Conservation (phyloP, 305 asterid species). For the Euphrasia arctica region DNA sequence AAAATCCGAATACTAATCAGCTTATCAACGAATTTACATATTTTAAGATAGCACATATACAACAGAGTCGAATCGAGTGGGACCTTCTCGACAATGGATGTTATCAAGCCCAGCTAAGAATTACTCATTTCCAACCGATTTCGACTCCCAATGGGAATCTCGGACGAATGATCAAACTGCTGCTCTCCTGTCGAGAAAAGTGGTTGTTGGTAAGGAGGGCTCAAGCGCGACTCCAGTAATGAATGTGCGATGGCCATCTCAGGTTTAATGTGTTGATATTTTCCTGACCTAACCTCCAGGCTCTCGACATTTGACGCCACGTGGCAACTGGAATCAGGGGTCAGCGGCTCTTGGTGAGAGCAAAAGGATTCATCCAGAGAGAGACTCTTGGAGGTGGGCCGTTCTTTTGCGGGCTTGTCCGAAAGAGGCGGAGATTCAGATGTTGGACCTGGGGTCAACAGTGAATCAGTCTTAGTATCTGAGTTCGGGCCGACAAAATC, state of each 20-base stretch:
- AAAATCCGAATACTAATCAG: constrained; percentile 27
- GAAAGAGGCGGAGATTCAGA: constrained; percentile 61
- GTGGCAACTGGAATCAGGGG: constrained; percentile 73
- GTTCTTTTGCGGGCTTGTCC: constrained; percentile 53
- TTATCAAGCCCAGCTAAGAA: constrained; percentile 8
- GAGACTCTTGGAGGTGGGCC: constrained; percentile 44
- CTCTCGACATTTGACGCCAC: constrained; percentile 39
- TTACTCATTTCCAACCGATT: constrained; percentile 36
- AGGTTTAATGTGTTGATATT: constrained; percentile 47
- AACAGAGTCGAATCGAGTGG: no score
- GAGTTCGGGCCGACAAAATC: constrained; percentile 46
- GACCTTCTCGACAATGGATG: no score
- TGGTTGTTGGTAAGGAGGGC: constrained; percentile 43
- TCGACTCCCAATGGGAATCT: constrained; percentile 29
- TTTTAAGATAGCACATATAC: no score
- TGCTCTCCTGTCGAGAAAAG: constrained; percentile 40
- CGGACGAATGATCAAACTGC: constrained; percentile 36
- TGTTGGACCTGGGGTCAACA: constrained; percentile 69
- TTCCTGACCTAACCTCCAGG: constrained; percentile 52
- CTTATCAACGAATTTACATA: constrained; percentile 15
- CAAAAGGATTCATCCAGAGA: constrained; percentile 74
- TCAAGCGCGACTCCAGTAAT: constrained; percentile 60
- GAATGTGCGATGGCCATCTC: constrained; percentile 45
- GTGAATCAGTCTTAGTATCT: constrained; percentile 59
- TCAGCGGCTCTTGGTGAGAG: constrained; percentile 75